A percentile compares a stretch with the other conserved stretches of the same genome.
Conservation (phyloP, 352 stramenopile species). For the Globisporangium perplexum region DNA sequence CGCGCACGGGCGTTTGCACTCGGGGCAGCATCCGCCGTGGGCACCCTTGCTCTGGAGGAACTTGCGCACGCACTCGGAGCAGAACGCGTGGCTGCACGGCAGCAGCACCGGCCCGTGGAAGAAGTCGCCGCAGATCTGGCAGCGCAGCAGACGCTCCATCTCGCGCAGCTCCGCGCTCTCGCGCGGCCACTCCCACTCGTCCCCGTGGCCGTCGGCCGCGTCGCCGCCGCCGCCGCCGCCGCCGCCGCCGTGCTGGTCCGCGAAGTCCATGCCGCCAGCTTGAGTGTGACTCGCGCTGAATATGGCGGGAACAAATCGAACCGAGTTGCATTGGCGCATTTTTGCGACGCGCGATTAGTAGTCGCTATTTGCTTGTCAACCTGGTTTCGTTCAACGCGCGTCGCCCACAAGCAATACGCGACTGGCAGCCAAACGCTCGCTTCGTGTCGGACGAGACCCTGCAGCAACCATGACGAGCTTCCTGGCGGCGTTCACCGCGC, state of each 20-base stretch:
- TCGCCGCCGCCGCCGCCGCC: constrained; percentile 1
- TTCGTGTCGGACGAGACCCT: too few species aligned
- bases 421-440: background rate
- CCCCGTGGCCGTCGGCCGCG: constrained; percentile 17
- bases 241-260: constrained; percentile 1
- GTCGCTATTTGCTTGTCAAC: background rate
- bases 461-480: constrained; percentile 34
- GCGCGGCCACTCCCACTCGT: constrained; percentile 77
- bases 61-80: constrained; percentile 75
- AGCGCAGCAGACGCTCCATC: constrained; percentile 73
- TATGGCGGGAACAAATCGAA: background rate
- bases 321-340: background rate
- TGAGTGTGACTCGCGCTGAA: background rate
- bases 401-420: background rate
- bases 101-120: constrained; percentile 78
- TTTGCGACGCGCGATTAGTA: background rate
- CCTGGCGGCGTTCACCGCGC: constrained; percentile 51
- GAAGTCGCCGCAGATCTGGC: constrained; percentile 81
- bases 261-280: constrained; percentile 8
- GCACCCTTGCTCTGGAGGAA: constrained; percentile 69
- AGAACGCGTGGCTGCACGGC: constrained; percentile 78
- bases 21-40: constrained; percentile 64
- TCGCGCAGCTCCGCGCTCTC: constrained; percentile 51
- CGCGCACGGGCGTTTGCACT: constrained; percentile 70
- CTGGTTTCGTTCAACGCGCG: background rate